Evolutionary conservation across 768 basidiomycete species (phyloP).

Genomic region (Astraeus odoratus): DNA sequence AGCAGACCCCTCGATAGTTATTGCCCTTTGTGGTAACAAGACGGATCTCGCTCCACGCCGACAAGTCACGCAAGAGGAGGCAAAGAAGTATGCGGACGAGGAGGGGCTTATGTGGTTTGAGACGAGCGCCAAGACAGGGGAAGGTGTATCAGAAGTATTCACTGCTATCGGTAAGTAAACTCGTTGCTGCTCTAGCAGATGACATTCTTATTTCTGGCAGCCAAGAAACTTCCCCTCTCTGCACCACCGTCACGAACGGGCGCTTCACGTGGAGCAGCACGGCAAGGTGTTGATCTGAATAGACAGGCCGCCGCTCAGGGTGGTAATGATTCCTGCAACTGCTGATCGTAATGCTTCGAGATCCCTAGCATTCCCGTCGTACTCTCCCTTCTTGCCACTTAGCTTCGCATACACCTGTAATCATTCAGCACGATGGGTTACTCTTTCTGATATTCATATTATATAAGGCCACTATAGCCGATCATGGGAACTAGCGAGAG

Average conservation of each 20-base stretch:
- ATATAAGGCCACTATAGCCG: background rate
- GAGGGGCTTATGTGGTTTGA: slow-evolving; percentile 92
- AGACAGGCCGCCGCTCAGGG: slow-evolving; percentile 46
- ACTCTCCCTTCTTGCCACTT: slow-evolving; percentile 8
- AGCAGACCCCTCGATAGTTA: slow-evolving; percentile 94
- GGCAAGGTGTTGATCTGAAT: slow-evolving; percentile 77
- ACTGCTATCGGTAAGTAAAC: slow-evolving; percentile 67
- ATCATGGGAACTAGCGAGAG: background rate
- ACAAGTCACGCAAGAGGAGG: slow-evolving; percentile 82
- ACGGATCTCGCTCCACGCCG: slow-evolving; percentile 78
- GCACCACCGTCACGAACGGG: slow-evolving; percentile 62
- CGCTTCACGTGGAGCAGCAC: slow-evolving; percentile 38
- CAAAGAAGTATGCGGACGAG: slow-evolving; percentile 87
- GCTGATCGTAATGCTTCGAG: slow-evolving; percentile 34
- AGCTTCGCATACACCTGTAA: slow-evolving; percentile 21
- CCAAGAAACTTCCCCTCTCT: slow-evolving; percentile 84
- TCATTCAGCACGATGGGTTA: slow-evolving; percentile 25
- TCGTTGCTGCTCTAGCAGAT: background rate
- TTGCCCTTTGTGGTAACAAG: slow-evolving; percentile 96
- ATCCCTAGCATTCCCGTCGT: slow-evolving; percentile 1
- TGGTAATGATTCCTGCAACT: slow-evolving; percentile 68
- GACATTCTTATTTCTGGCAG: slow-evolving; percentile 30
- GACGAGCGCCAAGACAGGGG: slow-evolving; percentile 84
- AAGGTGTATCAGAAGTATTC: slow-evolving; percentile 83
- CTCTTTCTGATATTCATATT: slow-evolving; percentile 13